phyloP scores from a whole-genome alignment of 2,329 filamentous ascomycete species.

The Fusarium oxysporum region DNA sequence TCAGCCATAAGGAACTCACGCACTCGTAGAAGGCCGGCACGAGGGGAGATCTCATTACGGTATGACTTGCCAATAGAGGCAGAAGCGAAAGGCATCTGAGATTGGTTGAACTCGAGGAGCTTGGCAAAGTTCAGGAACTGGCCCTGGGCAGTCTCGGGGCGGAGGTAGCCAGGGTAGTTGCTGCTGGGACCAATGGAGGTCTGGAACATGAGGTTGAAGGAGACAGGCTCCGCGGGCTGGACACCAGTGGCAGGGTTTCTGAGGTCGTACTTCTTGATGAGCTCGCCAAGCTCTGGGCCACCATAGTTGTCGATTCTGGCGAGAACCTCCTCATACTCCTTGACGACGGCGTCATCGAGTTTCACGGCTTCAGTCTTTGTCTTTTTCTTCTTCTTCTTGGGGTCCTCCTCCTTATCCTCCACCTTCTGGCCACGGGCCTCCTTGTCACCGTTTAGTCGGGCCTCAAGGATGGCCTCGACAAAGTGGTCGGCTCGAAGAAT shows the following conservation, averaged over 20 bases:
- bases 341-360: constrained; percentile 85
- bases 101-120: constrained; percentile 95
- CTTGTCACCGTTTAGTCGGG: constrained; percentile 88
- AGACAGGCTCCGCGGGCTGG: constrained; percentile 81
- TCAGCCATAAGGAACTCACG: constrained; percentile 99
- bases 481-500: constrained; percentile 96
- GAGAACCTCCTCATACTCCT: constrained; percentile 91
- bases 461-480: constrained; percentile 92
- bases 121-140: constrained; percentile 98
- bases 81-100: constrained; percentile 95
- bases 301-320: constrained; percentile 96
- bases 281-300: constrained; percentile 83
- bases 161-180: constrained; percentile 85
- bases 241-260: constrained; percentile 85
- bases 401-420: constrained; percentile 78
- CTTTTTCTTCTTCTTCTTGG: constrained; percentile 90
- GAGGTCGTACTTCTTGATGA: constrained; percentile 93
- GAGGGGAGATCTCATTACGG: constrained; percentile 96
- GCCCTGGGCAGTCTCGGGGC: constrained; percentile 96
- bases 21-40: constrained; percentile 89
- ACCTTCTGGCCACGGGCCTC: constrained; percentile 87
- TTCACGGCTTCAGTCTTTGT: constrained; percentile 83
- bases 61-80: constrained; percentile 98
- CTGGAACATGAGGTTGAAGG: constrained; percentile 99
- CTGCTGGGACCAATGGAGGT: constrained; percentile 93